Evolutionary conservation across 805 yeast genomes (phyloP).

Genomic region (Spathaspora gorwiae): DNA sequence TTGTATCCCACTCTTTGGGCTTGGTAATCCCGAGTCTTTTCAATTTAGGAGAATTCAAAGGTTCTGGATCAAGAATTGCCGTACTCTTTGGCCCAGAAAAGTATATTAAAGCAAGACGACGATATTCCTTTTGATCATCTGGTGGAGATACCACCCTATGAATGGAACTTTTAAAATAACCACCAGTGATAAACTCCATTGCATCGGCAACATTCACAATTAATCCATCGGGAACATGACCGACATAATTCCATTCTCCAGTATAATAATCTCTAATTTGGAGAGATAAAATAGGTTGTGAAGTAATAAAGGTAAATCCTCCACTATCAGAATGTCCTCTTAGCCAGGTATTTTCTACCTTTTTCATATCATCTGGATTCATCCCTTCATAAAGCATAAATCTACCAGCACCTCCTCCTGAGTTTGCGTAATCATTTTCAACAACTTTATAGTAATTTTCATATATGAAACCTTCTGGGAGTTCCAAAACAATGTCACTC

Average conservation of each 20-base stretch:
- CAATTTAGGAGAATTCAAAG: conserved; percentile 21
- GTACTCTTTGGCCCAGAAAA: conserved; percentile 20
- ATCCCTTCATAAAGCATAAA: conserved; percentile 25
- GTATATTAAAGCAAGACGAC: conserved; percentile 22
- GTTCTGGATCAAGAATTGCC: conserved; percentile 20
- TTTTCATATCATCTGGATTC: conserved; percentile 19
- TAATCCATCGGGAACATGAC: conserved; percentile 24
- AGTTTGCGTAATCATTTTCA: conserved; percentile 18
- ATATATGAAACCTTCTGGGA: conserved; percentile 25
- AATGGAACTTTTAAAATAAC: conserved; percentile 22
- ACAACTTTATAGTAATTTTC: conserved; percentile 23
- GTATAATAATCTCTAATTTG: conserved; percentile 27
- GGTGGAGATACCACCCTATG: conserved; percentile 26
- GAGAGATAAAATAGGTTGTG: conserved; percentile 26
- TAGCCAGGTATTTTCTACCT: conserved; percentile 23
- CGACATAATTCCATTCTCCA: conserved; percentile 28
- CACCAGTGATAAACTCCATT: conserved; percentile 28
- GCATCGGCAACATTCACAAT: conserved; percentile 29
- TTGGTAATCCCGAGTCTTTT: conserved; percentile 16
- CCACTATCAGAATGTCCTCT: conserved; percentile 29
- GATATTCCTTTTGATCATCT: conserved; percentile 18
- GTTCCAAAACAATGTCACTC: conserved; percentile 23
- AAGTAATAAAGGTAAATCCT: conserved; percentile 27
- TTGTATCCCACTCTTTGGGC: conserved; percentile 25
- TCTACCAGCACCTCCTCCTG: conserved; percentile 27